Evolutionary conservation across 139 green algal species (phyloP), one percentile per base, ranked within the genome.

Genomic region (Tetratostichococcus sp.): DNA sequence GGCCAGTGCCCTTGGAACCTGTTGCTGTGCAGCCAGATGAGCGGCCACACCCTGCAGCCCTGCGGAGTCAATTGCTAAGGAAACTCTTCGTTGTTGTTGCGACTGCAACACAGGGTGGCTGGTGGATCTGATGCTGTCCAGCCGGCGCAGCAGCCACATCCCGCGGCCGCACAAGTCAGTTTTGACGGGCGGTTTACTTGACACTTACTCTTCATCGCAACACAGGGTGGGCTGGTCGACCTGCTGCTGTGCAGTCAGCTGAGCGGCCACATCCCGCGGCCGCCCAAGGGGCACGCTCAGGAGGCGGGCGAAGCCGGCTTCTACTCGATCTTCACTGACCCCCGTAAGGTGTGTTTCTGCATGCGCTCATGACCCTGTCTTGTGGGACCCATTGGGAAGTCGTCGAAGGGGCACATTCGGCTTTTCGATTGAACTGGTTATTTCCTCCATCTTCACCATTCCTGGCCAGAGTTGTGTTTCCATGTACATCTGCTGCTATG

Each of bases 21-120:
- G 39, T 11, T 50, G 39, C 39, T 50, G 39, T n/a, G n/a, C n/a
- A n/a, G n/a, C n/a, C n/a, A n/a, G n/a, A n/a, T n/a, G n/a, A n/a
- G n/a, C n/a, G n/a, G n/a, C n/a, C n/a, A n/a, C n/a, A n/a, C n/a
- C n/a, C n/a, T n/a, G n/a, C n/a, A n/a, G n/a, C n/a, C n/a, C n/a
- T n/a, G n/a, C n/a, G n/a, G n/a, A n/a, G n/a, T n/a, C n/a, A n/a
- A n/a, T n/a, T n/a, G n/a, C n/a, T n/a, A n/a, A n/a, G n/a, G n/a
- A n/a, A n/a, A n/a, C n/a, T n/a, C n/a, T n/a, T n/a, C n/a, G n/a
- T n/a, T n/a, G n/a, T n/a, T n/a, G n/a, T n/a, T n/a, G n/a, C n/a
- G n/a, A n/a, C n/a, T n/a, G n/a, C n/a, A n/a, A n/a, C n/a, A n/a
- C 39, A 50, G 92, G 92, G 22, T 80, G 89, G 34, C 77, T 97